Percentiles rank a stretch among this genome's conserved stretches.
phyloP scores from a whole-genome alignment of 257 asterid species.

The Solanum raphanifolium region DNA sequence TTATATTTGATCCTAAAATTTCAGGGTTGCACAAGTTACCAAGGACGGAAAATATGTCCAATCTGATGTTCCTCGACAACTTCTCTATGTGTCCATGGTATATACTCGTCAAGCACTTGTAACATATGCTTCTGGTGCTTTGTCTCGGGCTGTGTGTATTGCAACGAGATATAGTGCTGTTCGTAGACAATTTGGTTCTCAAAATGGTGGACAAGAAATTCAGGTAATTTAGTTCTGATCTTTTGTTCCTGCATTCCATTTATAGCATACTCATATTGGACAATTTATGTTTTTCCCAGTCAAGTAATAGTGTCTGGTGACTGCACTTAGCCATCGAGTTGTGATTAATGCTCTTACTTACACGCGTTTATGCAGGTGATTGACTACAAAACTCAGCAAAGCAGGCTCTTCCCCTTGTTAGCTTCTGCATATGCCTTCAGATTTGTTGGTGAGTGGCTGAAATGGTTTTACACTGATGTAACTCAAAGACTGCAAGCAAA shows the following conservation, averaged over 20 bases:
- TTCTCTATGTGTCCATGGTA: slow-evolving; percentile 94
- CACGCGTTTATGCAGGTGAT: slow-evolving; percentile 48
- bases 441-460: slow-evolving; percentile 94
- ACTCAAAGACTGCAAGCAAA: slow-evolving; percentile 62
- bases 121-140: slow-evolving; percentile 80
- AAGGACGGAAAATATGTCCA: slow-evolving; percentile 72
- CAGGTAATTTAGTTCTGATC: slow-evolving; percentile 40
- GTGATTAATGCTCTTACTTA: background rate
- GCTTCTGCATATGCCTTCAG: slow-evolving; percentile 97
- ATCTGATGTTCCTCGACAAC: slow-evolving; percentile 83
- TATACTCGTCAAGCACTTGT: slow-evolving; percentile 70
- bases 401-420: slow-evolving; percentile 80
- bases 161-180: slow-evolving; percentile 95
- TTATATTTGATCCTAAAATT: background rate
- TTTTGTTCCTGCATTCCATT: background rate
- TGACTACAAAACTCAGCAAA: slow-evolving; percentile 93
- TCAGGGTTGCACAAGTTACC: slow-evolving; percentile 88
- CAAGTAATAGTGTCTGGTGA: background rate
- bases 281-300: background rate
- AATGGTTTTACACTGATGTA: slow-evolving; percentile 84
- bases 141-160: slow-evolving; percentile 88
- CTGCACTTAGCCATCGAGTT: background rate
- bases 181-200: slow-evolving; percentile 92
- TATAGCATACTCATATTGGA: background rate
- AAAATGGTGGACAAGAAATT: slow-evolving; percentile 84